Evolutionary conservation across 2,329 filamentous ascomycete genomes (phyloP), one percentile per base, ranked within the genome.

Genomic region (Colletotrichum higginsianum): DNA sequence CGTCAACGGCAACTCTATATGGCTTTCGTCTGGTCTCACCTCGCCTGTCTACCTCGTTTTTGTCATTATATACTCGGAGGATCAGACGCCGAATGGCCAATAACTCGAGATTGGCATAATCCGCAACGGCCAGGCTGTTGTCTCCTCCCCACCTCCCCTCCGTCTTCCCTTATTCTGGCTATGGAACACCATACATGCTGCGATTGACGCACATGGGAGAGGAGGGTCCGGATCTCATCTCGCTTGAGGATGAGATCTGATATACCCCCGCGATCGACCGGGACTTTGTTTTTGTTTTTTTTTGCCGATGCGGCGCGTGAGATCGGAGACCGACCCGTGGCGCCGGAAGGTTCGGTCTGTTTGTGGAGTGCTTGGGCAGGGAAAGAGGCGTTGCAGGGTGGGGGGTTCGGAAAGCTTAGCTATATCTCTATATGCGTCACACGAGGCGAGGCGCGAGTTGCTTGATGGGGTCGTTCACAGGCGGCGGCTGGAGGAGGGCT

Each of bases 1-100:
- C 5, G 52, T 55, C 52, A 38, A 55, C 12, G 26, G 30, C 53
- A 56, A 56, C 53, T 21, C 21, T 56, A 56, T 21, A 40, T 40
- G 16, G 7, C 13, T 18, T n/a, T 12, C 30, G 12, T 40, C 53
- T n/a, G 18, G 12, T 40, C 30, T 40, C 16, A 11, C 26, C 18
- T 7, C 30, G 30, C 52, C 52, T 30, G 15, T 2, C 11, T 52
- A 38, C 30, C 18, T 15, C 15, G 16, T 18, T 53, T 30, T 38
- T 11, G 46, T 23, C 11, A 5, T 55, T 21, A 13, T 13, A 12
- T 55, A 5, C 26, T 56, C 18, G 6, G 4, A 56, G 9, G 1
- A 56, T 21, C 9, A 12, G 53, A 4, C 21, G 12, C 4, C n/a
- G 6, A 21, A 56, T 9, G 9, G 30, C 52, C 30, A 12, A 55